Conservation (phyloP, 2,329 filamentous ascomycete species). For the Rhexocercosporidium sp. region DNA sequence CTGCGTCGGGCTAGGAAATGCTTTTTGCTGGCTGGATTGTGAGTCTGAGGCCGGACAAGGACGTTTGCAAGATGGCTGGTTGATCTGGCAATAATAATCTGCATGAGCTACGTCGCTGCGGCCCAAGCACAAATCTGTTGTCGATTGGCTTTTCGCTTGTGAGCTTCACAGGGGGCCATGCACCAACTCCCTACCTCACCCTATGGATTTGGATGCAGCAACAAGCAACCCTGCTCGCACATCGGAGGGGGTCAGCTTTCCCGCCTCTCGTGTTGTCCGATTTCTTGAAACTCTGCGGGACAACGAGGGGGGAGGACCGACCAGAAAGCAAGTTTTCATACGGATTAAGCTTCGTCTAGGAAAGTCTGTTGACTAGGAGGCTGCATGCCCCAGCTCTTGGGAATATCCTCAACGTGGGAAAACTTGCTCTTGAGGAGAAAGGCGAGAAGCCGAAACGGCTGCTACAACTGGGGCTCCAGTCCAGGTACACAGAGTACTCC, state of each 20-base stretch:
- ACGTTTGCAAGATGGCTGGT: constrained; percentile 26
- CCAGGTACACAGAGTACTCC: neutral
- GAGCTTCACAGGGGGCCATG: neutral
- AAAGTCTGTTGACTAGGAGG: neutral
- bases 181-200: constrained; percentile 9
- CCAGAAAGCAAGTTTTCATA: constrained; percentile 9
- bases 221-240: neutral
- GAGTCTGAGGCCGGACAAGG: neutral
- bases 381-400: neutral
- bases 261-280: constrained; percentile 5
- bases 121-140: constrained; percentile 6
- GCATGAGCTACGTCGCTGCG: constrained; percentile 12
- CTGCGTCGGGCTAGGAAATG: neutral
- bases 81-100: constrained; percentile 24
- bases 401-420: neutral
- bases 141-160: constrained; percentile 17
- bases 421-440: neutral
- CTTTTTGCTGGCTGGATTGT: constrained; percentile 11
- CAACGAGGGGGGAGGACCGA: neutral
- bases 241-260: neutral
- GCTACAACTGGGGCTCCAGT: neutral
- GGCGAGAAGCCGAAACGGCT: neutral
- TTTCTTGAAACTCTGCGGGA: neutral
- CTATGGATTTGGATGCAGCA: constrained; percentile 8
- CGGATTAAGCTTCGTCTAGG: constrained; percentile 14